Conservation (phyloP, 2,329 filamentous ascomycete species). For the Trichoderma koningiopsis region DNA sequence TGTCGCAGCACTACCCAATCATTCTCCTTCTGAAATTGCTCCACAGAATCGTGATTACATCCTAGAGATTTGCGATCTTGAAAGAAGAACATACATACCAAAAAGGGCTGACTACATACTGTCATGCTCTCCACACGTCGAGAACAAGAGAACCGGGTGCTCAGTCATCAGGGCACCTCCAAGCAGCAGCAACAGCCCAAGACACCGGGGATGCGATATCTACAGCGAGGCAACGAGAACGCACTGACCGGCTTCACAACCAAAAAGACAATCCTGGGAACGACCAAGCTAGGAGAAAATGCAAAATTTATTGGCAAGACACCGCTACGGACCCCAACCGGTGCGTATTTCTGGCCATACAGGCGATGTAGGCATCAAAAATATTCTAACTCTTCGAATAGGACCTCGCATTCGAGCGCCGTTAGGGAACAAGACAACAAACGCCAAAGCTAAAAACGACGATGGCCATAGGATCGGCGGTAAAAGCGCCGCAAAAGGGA, state of each 20-base stretch:
- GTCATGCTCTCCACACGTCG: conserved; percentile 74
- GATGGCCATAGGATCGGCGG: conserved; percentile 69
- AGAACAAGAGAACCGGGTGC: conserved; percentile 86
- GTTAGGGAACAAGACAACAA: conserved; percentile 93
- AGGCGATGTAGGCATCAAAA: neutral
- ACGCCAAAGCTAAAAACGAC: conserved; percentile 75
- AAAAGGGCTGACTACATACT: neutral
- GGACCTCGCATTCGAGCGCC: conserved; percentile 69
- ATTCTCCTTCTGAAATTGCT: neutral
- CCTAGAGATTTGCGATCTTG: neutral
- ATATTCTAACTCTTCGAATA: conserved; percentile 22
- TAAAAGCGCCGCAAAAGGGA: conserved; percentile 59
- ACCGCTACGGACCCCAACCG: conserved; percentile 75
- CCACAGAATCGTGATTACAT: neutral
- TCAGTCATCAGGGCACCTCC: conserved; percentile 70
- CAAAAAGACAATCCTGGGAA: conserved; percentile 52
- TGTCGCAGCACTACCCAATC: neutral
- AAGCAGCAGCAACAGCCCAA: conserved; percentile 82
- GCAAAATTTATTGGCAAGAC: conserved; percentile 53
- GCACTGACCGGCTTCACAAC: conserved; percentile 46
- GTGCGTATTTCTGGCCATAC: conserved; percentile 51
- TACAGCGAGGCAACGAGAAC: conserved; percentile 84
- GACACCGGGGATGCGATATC: conserved; percentile 73
- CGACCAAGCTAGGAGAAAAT: conserved; percentile 56
- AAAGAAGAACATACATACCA: neutral